Evolutionary conservation across 768 basidiomycete genomes (phyloP).

Genomic region (Boletus reticuloceps): DNA sequence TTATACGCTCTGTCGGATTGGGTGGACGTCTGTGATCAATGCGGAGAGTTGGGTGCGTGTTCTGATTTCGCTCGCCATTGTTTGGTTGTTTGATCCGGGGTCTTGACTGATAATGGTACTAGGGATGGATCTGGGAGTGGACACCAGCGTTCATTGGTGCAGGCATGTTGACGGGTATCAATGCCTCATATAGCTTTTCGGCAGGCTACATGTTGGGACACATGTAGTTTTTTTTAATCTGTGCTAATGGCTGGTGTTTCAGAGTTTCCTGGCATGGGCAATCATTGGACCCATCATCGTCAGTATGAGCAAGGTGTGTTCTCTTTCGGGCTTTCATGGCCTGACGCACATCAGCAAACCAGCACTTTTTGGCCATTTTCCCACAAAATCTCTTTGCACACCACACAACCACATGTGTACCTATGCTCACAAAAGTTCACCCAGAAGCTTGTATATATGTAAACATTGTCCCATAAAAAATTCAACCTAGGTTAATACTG

Average conservation of each 20-base stretch:
- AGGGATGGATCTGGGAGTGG: slow-evolving; percentile 27
- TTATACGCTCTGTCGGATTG: slow-evolving; percentile 56
- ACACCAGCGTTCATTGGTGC: slow-evolving; percentile 61
- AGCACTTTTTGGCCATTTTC: no score
- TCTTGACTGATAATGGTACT: slow-evolving; percentile 4
- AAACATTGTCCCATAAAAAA: no score
- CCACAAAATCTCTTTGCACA: no score
- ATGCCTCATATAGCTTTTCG: no score
- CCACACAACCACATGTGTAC: no score
- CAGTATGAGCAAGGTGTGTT: slow-evolving; percentile 28
- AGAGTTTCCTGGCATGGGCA: slow-evolving; percentile 60
- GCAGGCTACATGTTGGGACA: slow-evolving; percentile 33
- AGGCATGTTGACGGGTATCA: slow-evolving; percentile 56
- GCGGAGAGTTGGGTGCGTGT: slow-evolving; percentile 54
- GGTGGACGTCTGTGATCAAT: slow-evolving; percentile 57
- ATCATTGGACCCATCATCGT: slow-evolving; percentile 57
- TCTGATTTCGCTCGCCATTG: not conserved
- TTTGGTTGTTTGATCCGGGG: not conserved
- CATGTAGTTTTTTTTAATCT: not conserved
- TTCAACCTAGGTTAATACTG: no score
- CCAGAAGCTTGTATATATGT: no score
- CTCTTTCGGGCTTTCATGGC: not conserved
- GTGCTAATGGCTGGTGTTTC: not conserved
- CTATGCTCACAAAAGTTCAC: no score
- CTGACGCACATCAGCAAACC: no score